These are phyloP conservation scores for Solanum hybrid DNA, from an alignment of 305 asterid genomes.

Conservation along the genomic window DNA sequence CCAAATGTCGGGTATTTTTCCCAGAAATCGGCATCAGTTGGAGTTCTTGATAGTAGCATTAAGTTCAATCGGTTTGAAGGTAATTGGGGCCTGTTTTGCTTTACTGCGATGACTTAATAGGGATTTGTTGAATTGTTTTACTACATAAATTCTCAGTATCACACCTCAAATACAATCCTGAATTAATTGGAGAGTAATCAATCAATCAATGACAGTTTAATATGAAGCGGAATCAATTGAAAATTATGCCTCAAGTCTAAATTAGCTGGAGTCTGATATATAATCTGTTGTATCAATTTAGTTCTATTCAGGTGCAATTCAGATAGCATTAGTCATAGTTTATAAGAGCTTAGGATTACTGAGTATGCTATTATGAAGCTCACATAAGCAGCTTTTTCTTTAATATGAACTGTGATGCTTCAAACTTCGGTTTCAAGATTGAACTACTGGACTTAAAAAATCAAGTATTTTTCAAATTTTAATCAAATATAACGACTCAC, in stretches of 20 bases:
- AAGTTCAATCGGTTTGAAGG: conserved; percentile 71
- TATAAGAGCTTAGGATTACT: background rate
- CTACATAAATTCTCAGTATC: background rate
- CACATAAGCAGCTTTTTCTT: background rate
- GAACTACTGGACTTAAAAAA: background rate
- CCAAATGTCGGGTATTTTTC: conserved; percentile 78
- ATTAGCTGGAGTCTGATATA: background rate
- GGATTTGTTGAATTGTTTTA: background rate
- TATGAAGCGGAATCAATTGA: background rate
- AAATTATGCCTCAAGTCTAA: background rate
- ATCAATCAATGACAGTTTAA: background rate
- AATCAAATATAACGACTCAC: background rate
- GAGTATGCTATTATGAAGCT: background rate
- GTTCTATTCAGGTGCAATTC: background rate
- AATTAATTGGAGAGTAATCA: background rate
- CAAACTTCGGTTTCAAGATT: background rate
- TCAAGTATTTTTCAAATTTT: background rate
- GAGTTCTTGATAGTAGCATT: conserved; percentile 75
- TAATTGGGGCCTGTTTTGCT: conserved; percentile 10
- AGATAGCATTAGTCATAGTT: background rate
- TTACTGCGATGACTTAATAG: background rate
- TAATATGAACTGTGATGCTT: background rate
- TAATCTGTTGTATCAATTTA: background rate
- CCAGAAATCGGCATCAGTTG: conserved; percentile 79
- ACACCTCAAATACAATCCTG: background rate